Base-by-base conservation (phyloP, 306 rosid genomes). In the Begonia fuchsioides region DNA sequence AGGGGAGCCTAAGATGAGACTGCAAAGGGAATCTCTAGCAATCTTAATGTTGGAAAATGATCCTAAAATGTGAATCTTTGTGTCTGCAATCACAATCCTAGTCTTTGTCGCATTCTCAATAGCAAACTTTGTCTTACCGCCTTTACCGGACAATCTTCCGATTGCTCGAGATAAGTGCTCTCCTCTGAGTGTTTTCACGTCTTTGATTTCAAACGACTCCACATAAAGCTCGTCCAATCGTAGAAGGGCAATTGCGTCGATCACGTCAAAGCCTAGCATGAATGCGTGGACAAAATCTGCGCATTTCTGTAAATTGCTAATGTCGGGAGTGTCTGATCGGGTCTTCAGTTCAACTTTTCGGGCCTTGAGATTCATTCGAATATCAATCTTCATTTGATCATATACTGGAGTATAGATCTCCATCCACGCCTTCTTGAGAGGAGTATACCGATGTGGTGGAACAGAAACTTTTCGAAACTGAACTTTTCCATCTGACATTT, bases 251-350 rank as follows among this genome's bases (percentile, higher is more conserved):
- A 86, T 52, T 52, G 83, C 93, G 12, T 86, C 96, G 6, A 86
- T 79, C 35, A 79, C 88, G 65, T 86, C 93, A 53, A 86, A 86
- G 5, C 93, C 96, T 49, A 86, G 17, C 86, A 72, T 86, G 66
- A 81, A 86, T 32, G 93, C 93, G 76, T 86, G 96, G 13, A 82
- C 93, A 65, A 86, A 86, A 72, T 86, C 96, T 20, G 93, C 86
- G 54, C 81, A 82, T 56, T 86, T 86, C 47, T 86, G 90, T 32
- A 86, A 65, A 64, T 86, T 75, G 66, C 90, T 86, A 2, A 86
- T 63, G n/a, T n/a, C n/a, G n/a, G n/a, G n/a, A n/a, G n/a, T n/a
- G n/a, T n/a, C n/a, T n/a, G n/a, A n/a, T n/a, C n/a, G 72, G 18
- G 96, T 86, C 66, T 79, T 81, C 52, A 86, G 43, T 60, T 86